Base-by-base conservation (phyloP, 1,284 basidiomycete genomes). In the Salmacisia buchloeana region DNA sequence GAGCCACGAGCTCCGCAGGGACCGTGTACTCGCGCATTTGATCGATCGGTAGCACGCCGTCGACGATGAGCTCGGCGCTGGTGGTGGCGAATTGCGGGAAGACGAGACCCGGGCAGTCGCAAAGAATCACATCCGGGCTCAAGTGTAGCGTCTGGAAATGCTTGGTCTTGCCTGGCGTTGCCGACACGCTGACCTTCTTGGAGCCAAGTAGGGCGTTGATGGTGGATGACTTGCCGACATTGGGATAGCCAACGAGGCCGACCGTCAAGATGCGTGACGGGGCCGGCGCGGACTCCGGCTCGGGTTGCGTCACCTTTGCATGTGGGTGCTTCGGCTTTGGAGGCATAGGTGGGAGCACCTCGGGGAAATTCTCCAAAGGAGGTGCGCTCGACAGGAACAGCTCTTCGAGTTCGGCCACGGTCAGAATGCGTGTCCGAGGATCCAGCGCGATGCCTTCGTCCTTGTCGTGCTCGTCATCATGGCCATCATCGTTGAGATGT, bases 71-170 rank as follows among this genome's bases (percentile, higher is more conserved):
- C 67, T 94, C 93, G 4, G 94, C 96, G 75, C 91, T 64, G 5
- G 73, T 75, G 10, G 76, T 77, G 21, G 78, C 76, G 35, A 98
- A 98, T 76, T 98, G 96, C 5, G 96, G 96, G 80, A 98, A 98
- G 18, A 98, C 96, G 31, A 98, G 84, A 82, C 96, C 96, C 13
- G 96, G 96, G 82, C 96, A 99, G 83, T 99, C 96, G 75, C 94
- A 98, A n/a, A 99, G 85, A 13, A 91, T 85, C 58, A 97, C 89
- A 2, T 86, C 84, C 31, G 90, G 86, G 0, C 93, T 93, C 29
- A 98, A 85, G 69, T 93, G 86, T 68, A 97, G 93, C 0, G 96
- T 99, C 82, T 99, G 96, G 83, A 98, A 97, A 82, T 98, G 96
- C 80, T 99, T 99, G 33, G 96, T 99, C 82, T 98, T 97, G 70